phyloP scores from a whole-genome alignment of 2,329 filamentous ascomycete genomes.

The Clonostachys sp. region DNA sequence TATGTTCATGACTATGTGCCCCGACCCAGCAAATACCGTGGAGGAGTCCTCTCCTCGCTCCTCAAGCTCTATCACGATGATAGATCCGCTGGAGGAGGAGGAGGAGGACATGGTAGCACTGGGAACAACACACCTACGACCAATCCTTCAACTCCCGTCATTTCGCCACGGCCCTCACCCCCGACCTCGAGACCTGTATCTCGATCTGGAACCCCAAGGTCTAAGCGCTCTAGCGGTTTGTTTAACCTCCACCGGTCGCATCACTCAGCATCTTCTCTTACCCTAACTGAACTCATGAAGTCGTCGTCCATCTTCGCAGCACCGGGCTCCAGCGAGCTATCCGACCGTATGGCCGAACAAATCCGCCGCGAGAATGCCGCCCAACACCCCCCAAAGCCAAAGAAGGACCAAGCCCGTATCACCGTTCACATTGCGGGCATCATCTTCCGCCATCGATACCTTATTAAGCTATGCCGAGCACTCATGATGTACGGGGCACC shows the following conservation, averaged over 20 bases:
- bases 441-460: conserved; percentile 74
- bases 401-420: conserved; percentile 36
- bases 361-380: conserved; percentile 30
- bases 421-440: conserved; percentile 62
- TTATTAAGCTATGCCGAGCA: conserved; percentile 78
- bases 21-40: conserved; percentile 63
- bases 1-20: conserved; percentile 56
- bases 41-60: conserved; percentile 68
- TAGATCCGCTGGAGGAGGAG: conserved; percentile 5
- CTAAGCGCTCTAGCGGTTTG: conserved; percentile 29
- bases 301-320: conserved; percentile 48
- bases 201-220: conserved; percentile 19
- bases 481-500: conserved; percentile 89
- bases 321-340: conserved; percentile 36
- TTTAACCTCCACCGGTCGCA: conserved; percentile 32
- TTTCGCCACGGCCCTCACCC: conserved; percentile 36
- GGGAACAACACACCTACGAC: conserved; percentile 31
- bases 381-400: conserved; percentile 23
- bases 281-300: conserved; percentile 46
- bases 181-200: conserved; percentile 33
- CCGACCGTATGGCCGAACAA: conserved; percentile 37
- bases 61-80: conserved; percentile 60
- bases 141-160: conserved; percentile 27
- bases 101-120: conserved; percentile 24
- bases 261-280: conserved; percentile 35